A percentile compares a stretch with the other conserved stretches of the same genome.
Evolutionary conservation across 2,329 filamentous ascomycete genomes (phyloP).

Genomic region (Pezicula rhizophila): DNA sequence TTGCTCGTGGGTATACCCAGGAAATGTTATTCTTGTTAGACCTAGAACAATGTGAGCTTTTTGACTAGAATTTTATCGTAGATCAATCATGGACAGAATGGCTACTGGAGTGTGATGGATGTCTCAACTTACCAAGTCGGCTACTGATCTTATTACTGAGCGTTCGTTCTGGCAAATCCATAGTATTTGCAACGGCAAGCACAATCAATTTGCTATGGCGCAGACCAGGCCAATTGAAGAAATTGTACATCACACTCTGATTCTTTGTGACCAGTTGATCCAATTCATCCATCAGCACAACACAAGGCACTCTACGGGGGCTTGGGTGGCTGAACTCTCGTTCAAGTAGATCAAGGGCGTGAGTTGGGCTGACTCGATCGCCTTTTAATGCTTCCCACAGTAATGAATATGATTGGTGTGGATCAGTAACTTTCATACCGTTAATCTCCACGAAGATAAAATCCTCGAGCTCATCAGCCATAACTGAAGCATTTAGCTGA

Average conservation of each 20-base stretch:
- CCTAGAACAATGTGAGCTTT: conserved; percentile 34
- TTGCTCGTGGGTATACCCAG: conserved; percentile 94
- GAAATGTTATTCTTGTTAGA: conserved; percentile 90
- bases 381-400: conserved; percentile 95
- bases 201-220: conserved; percentile 91
- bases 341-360: conserved; percentile 86
- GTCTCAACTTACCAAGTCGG: conserved; percentile 51
- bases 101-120: no score
- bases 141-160: conserved; percentile 98
- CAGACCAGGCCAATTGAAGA: conserved; percentile 97
- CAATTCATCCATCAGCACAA: conserved; percentile 96
- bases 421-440: conserved; percentile 98
- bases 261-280: conserved; percentile 97
- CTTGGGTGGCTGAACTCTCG: conserved; percentile 89
- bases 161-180: conserved; percentile 94
- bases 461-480: conserved; percentile 87
- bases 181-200: conserved; percentile 94
- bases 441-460: conserved; percentile 99
- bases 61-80: neutral
- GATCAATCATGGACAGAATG: no score
- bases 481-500: conserved; percentile 80
- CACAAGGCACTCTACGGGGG: conserved; percentile 85
- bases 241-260: conserved; percentile 99
- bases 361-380: conserved; percentile 84
- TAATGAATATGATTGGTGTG: conserved; percentile 90